These are phyloP conservation scores for Solanum clarkiae DNA, from an alignment of 257 asterid species.

Conservation along the genomic window DNA sequence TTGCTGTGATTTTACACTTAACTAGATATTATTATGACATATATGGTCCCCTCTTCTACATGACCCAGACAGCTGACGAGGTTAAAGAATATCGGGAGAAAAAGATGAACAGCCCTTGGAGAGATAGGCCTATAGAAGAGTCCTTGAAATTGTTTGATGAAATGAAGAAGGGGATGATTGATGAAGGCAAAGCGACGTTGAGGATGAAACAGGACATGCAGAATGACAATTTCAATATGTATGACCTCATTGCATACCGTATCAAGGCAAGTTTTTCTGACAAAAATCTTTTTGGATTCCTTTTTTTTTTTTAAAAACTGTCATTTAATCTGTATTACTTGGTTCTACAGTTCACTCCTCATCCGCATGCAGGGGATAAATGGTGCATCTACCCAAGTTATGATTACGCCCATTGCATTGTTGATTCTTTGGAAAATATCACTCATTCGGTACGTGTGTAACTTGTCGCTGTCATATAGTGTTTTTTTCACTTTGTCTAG, in stretches of 20 bases:
- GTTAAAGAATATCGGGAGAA: slow-evolving; percentile 81
- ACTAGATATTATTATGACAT: slow-evolving; percentile 17
- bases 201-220: slow-evolving; percentile 99
- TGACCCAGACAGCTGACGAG: slow-evolving; percentile 73
- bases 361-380: slow-evolving; percentile 96
- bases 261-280: slow-evolving; percentile 53
- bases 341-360: slow-evolving; percentile 76
- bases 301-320: not conserved
- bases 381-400: slow-evolving; percentile 99
- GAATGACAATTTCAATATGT: slow-evolving; percentile 92
- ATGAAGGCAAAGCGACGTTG: slow-evolving; percentile 89
- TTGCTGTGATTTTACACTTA: not conserved
- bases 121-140: slow-evolving; percentile 79
- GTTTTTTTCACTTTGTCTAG: not conserved
- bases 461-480: not conserved
- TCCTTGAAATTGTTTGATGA: slow-evolving; percentile 72
- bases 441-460: slow-evolving; percentile 65
- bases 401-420: slow-evolving; percentile 90
- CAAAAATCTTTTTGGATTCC: not conserved
- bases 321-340: slow-evolving; percentile 2
- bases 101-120: slow-evolving; percentile 94
- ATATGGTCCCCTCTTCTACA: not conserved
- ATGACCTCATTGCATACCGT: slow-evolving; percentile 90
- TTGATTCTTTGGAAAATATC: slow-evolving; percentile 87
- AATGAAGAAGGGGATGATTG: slow-evolving; percentile 71